Evolutionary conservation across 306 rosid species (phyloP).

Genomic region (Fragaria ananassa): DNA sequence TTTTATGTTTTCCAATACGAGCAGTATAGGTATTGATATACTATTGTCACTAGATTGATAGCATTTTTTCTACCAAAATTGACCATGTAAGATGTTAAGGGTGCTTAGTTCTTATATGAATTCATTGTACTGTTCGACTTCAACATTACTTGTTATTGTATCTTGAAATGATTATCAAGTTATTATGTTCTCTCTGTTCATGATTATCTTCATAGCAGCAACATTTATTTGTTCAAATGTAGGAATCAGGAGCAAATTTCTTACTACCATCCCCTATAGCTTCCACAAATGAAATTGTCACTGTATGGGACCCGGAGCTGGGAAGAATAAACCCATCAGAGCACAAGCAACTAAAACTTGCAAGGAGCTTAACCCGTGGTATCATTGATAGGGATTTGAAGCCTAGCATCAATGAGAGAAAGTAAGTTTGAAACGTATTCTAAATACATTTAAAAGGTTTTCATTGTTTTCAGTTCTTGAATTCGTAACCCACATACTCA

Average conservation of each 20-base stretch:
- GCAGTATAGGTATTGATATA: neutral
- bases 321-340: conserved; percentile 93
- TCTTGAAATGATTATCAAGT: neutral
- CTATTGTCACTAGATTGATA: neutral
- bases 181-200: neutral
- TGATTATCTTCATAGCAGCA: conserved; percentile 12
- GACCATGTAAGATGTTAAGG: neutral
- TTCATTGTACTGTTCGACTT: neutral
- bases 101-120: neutral
- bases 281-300: conserved; percentile 89
- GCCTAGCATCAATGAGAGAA: conserved; percentile 88
- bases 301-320: conserved; percentile 91
- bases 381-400: conserved; percentile 95
- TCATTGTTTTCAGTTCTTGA: neutral
- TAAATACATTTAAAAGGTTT: neutral
- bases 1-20: neutral
- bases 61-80: neutral
- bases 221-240: conserved; percentile 36
- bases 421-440: conserved; percentile 54
- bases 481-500: neutral
- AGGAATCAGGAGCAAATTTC: conserved; percentile 98
- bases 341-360: conserved; percentile 95
- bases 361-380: conserved; percentile 94
- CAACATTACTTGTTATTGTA: neutral
- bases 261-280: conserved; percentile 85